Base-by-base conservation (phyloP, 805 yeast genomes). In the Metschnikowia hibisci region DNA sequence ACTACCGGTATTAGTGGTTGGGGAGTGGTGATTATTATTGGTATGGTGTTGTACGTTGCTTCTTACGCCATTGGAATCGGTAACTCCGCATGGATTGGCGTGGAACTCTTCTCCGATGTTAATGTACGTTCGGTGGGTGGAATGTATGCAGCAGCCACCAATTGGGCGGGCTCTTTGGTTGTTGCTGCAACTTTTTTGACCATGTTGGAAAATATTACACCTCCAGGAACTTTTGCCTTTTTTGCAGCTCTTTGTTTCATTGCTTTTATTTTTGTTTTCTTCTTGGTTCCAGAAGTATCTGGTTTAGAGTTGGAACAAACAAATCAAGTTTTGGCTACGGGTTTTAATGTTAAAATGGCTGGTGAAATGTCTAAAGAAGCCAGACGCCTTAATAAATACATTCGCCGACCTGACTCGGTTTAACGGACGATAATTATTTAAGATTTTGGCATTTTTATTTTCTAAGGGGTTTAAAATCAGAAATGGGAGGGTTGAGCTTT, bases 81-180 rank as follows among this genome's bases (percentile, higher is more conserved):
- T 67, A 90, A 91, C 63, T 93, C 88, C 43, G 97, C 98, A 44
- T 91, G 99, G 99, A 96, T 91, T 61, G 97, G 93, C 61, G 84
- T 91, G 44, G 99, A 91, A 66, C 71, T 91, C 58, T 89, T 93
- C 69, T 93, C 97, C 28, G 96, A 90, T 73, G 73, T 70, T 20
- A 78, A 81, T 48, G 96, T 91, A 27, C 81, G 99, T 62, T 95
- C 96, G 46, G 75, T 88, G 36, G 98, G 98, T 47, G 82, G 89
- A 8, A 87, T 96, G 45, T 83, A 80, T 57, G 89, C 96, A 2
- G 87, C 97, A 10, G 91, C 93, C 12, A 82, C 90, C 34, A 91
- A 91, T 69, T 91, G 99, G 99, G 80, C 88, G 5, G 98, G 98
- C 40, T 88, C 96, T 18, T 71, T 91, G 55, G 84, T 87, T 32